phyloP scores from a whole-genome alignment of 805 yeast species.

The Blastobotrys chiropterorum region DNA sequence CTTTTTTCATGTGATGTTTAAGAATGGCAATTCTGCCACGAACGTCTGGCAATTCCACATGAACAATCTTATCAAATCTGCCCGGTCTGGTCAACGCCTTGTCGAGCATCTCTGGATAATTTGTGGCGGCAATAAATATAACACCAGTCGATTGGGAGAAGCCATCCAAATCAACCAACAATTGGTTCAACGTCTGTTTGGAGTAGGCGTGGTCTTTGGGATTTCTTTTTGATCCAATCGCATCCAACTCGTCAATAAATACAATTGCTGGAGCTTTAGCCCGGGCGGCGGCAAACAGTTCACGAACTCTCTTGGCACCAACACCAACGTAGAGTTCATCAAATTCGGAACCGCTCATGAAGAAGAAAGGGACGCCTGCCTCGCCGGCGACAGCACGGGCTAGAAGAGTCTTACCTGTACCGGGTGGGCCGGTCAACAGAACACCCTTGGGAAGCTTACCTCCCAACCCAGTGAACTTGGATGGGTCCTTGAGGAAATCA shows the following conservation, averaged over 20 bases:
- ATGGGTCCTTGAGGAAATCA: slow-evolving; percentile 94
- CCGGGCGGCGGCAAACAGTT: slow-evolving; percentile 86
- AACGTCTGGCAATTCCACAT: slow-evolving; percentile 95
- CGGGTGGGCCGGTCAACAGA: slow-evolving; percentile 95
- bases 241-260: slow-evolving; percentile 96
- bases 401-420: slow-evolving; percentile 94
- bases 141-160: slow-evolving; percentile 83
- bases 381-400: slow-evolving; percentile 99
- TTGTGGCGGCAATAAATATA: slow-evolving; percentile 95
- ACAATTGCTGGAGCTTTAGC: slow-evolving; percentile 95
- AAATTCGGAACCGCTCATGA: slow-evolving; percentile 97
- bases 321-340: slow-evolving; percentile 98
- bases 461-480: slow-evolving; percentile 92
- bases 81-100: slow-evolving; percentile 98
- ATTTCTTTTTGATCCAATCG: slow-evolving; percentile 96
- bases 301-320: slow-evolving; percentile 97
- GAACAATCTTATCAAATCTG: slow-evolving; percentile 91
- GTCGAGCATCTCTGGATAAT: slow-evolving; percentile 94
- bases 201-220: slow-evolving; percentile 98
- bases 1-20: slow-evolving; percentile 84
- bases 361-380: slow-evolving; percentile 97
- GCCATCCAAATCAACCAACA: slow-evolving; percentile 94
- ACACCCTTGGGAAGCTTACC: slow-evolving; percentile 98
- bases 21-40: slow-evolving; percentile 93
- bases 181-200: slow-evolving; percentile 92